Percentiles rank a stretch among this genome's conserved stretches.
Conservation (phyloP, 1,284 basidiomycete genomes). For the Singerocomus rubriflavus region DNA sequence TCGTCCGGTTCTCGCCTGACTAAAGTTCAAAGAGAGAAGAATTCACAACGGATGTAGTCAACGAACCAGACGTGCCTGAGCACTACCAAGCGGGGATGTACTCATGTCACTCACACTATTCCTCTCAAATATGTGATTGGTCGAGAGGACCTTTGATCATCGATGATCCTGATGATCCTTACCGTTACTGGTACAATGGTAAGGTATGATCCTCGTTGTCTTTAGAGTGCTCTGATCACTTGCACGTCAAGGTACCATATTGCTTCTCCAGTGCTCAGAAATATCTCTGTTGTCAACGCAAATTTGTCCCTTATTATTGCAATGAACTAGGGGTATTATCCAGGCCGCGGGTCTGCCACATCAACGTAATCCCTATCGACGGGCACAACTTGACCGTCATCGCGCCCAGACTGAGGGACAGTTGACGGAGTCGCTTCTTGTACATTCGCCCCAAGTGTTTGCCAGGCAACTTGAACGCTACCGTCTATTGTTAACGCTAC, state of each 20-base stretch:
- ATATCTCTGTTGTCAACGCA: too few relatives aligned
- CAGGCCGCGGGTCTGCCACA: constrained; percentile 17
- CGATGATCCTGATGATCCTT: constrained; percentile 37
- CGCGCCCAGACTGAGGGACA: constrained; percentile 35
- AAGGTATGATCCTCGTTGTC: constrained; percentile 11
- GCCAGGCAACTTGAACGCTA: constrained; percentile 29
- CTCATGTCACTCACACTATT: constrained; percentile 40
- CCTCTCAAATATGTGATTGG: constrained; percentile 32
- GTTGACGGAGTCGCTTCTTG: constrained; percentile 28
- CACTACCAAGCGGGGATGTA: constrained; percentile 40
- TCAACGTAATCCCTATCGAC: constrained; percentile 30
- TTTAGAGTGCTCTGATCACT: background rate
- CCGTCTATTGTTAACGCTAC: constrained; percentile 27
- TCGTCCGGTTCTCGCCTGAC: constrained; percentile 10
- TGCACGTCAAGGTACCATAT: constrained; percentile 26
- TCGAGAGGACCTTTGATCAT: constrained; percentile 30
- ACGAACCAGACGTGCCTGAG: constrained; percentile 33
- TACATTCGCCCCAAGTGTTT: constrained; percentile 29
- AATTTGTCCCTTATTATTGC: constrained; percentile 26
- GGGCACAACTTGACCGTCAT: constrained; percentile 36
- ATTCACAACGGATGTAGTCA: constrained; percentile 28
- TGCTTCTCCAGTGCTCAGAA: constrained; percentile 13
- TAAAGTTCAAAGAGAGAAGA: constrained; percentile 36
- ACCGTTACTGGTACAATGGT: constrained; percentile 34
- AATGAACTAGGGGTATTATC: constrained; percentile 33